phyloP scores from a whole-genome alignment of 371 early-diverging fungal species.

The Batrachochytrium dendrobatidis region DNA sequence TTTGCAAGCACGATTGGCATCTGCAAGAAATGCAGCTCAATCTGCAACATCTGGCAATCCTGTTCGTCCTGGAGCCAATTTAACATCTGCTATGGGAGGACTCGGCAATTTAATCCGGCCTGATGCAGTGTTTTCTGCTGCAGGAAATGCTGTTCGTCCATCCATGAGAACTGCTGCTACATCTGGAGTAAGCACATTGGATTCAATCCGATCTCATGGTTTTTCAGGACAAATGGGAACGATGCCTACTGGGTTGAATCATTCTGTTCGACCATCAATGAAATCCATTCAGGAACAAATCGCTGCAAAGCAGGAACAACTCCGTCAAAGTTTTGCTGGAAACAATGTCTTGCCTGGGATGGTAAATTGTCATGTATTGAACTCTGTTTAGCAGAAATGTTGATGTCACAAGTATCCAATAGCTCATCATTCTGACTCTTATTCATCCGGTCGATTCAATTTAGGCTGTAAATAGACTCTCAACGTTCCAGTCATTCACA shows the following conservation, averaged over 20 bases:
- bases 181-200: background rate
- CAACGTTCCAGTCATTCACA: background rate
- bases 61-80: background rate
- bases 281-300: background rate
- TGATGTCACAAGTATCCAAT: background rate
- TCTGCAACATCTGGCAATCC: background rate
- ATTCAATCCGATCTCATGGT: background rate
- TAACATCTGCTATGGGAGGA: background rate
- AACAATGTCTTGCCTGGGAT: background rate
- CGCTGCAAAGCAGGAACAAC: conserved; percentile 1
- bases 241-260: too few species aligned
- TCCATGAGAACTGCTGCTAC: background rate
- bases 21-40: background rate
- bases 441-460: too few species aligned
- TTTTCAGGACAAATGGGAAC: background rate
- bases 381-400: background rate
- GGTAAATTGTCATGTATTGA: background rate
- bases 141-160: conserved; percentile 1
- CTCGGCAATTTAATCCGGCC: background rate
- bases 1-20: background rate
- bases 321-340: background rate
- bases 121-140: background rate
- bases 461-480: background rate
- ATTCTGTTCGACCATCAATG: background rate
- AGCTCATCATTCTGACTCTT: background rate